Evolutionary conservation across 495 filamentous ascomycete species (phyloP).

Genomic region (Achaetomiella virescens): DNA sequence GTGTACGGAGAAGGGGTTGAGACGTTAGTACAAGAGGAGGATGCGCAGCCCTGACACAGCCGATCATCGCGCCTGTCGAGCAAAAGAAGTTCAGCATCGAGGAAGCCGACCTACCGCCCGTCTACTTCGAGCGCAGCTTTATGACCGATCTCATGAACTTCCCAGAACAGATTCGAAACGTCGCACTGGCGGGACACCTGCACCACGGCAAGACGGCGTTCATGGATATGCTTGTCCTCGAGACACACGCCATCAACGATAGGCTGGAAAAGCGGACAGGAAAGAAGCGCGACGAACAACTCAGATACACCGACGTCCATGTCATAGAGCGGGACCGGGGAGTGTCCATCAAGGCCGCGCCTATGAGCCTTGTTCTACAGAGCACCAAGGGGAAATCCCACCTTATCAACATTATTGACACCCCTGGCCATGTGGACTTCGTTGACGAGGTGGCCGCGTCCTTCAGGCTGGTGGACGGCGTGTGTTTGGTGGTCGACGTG

Average conservation of each 20-base stretch:
- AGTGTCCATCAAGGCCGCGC: slow-evolving; percentile 86
- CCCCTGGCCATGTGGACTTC: slow-evolving; percentile 96
- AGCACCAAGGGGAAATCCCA: slow-evolving; percentile 91
- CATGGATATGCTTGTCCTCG: slow-evolving; percentile 95
- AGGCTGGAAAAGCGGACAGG: slow-evolving; percentile 72
- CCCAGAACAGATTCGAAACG: slow-evolving; percentile 86
- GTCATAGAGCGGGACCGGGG: slow-evolving; percentile 82
- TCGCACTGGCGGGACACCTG: slow-evolving; percentile 85
- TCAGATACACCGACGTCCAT: slow-evolving; percentile 91
- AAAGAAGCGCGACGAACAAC: slow-evolving; percentile 77
- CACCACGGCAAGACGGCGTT: slow-evolving; percentile 98
- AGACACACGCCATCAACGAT: slow-evolving; percentile 83
- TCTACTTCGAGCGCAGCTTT: slow-evolving; percentile 76
- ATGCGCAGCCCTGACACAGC: slow-evolving; percentile 85
- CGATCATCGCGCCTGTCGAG: slow-evolving; percentile 87
- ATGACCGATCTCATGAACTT: slow-evolving; percentile 96
- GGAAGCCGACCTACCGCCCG: slow-evolving; percentile 83
- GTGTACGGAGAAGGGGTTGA: slow-evolving; percentile 93
- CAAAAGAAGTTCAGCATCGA: slow-evolving; percentile 94
- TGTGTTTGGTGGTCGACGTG: slow-evolving; percentile 90
- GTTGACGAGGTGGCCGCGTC: slow-evolving; percentile 92
- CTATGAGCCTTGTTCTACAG: slow-evolving; percentile 89
- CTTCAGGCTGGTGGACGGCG: slow-evolving; percentile 80
- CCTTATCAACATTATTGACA: slow-evolving; percentile 90
- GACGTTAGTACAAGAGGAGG: slow-evolving; percentile 93